Evolutionary conservation across 106 monocot species (phyloP).

Genomic region (Platanthera zijinensis): DNA sequence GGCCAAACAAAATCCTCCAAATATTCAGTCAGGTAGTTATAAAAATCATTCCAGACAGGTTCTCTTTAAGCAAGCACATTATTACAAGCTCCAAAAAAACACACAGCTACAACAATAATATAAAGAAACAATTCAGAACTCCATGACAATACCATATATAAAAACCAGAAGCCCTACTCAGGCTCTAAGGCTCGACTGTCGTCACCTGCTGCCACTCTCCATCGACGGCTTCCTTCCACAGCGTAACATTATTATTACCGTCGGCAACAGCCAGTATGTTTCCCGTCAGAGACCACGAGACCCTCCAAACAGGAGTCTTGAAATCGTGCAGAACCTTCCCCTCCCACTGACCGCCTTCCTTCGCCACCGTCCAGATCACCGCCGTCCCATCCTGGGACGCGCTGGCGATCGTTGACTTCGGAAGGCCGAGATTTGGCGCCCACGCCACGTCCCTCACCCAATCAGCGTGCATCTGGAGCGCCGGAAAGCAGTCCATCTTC

Average conservation of each 20-base stretch:
- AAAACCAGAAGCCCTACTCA: too few species aligned
- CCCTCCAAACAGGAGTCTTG: conserved; percentile 21
- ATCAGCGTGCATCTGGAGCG: conserved; percentile 23
- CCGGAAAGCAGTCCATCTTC: conserved; percentile 30
- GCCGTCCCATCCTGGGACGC: conserved; percentile 25
- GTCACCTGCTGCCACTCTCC: conserved; percentile 24
- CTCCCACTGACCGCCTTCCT: conserved; percentile 20
- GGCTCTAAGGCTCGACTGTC: conserved; percentile 10
- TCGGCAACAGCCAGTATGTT: conserved; percentile 22
- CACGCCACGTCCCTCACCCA: conserved; percentile 33
- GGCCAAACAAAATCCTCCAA: too few species aligned
- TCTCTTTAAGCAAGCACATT: too few species aligned
- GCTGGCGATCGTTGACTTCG: conserved; percentile 28
- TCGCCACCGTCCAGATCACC: conserved; percentile 22
- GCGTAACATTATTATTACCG: conserved; percentile 14
- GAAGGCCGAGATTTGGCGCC: conserved; percentile 26
- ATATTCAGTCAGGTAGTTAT: too few species aligned
- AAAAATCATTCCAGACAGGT: too few species aligned
- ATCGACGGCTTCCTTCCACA: conserved; percentile 23
- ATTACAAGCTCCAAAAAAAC: too few species aligned
- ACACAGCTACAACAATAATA: too few species aligned
- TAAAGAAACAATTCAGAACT: too few species aligned
- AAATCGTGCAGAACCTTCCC: conserved; percentile 18
- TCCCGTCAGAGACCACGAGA: conserved; percentile 21
- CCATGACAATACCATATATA: too few species aligned